Percentiles rank a stretch among this genome's conserved stretches.
Evolutionary conservation across 768 basidiomycete genomes (phyloP).

Genomic region (Lentinula sp.): DNA sequence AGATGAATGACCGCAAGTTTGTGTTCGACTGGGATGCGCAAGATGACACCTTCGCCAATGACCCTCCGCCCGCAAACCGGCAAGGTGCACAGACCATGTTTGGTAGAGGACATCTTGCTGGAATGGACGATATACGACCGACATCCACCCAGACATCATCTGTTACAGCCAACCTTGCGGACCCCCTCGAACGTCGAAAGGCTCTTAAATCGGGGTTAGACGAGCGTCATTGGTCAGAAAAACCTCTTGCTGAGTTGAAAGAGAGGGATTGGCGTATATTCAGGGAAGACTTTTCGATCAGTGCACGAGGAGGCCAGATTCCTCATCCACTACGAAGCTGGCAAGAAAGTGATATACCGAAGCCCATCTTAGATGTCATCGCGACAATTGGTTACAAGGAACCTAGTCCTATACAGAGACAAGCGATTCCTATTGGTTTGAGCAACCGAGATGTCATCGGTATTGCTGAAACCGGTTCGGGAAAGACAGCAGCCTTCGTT

Average conservation of each 20-base stretch:
- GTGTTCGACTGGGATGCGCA: slow-evolving; percentile 99
- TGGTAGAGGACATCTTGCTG: slow-evolving; percentile 76
- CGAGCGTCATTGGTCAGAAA: slow-evolving; percentile 98
- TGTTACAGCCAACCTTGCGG: slow-evolving; percentile 54
- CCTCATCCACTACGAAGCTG: slow-evolving; percentile 92
- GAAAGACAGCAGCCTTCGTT: slow-evolving; percentile 97
- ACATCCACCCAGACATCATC: slow-evolving; percentile 22
- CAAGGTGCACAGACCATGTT: slow-evolving; percentile 89
- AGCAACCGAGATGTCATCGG: slow-evolving; percentile 97
- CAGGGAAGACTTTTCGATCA: slow-evolving; percentile 96
- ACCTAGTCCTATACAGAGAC: slow-evolving; percentile 93
- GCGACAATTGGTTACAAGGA: slow-evolving; percentile 95
- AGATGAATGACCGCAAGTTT: slow-evolving; percentile 94
- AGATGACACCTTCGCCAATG: slow-evolving; percentile 86
- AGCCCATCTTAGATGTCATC: slow-evolving; percentile 73
- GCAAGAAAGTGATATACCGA: slow-evolving; percentile 82
- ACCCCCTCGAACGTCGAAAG: slow-evolving; percentile 76
- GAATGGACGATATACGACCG: slow-evolving; percentile 68
- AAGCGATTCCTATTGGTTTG: slow-evolving; percentile 98
- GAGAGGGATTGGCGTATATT: slow-evolving; percentile 99
- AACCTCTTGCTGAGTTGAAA: slow-evolving; percentile 87
- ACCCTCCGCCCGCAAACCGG: slow-evolving; percentile 67
- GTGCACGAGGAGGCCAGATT: slow-evolving; percentile 88
- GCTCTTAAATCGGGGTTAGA: slow-evolving; percentile 80
- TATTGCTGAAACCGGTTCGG: slow-evolving; percentile 98